Percentiles rank a stretch among this genome's conserved stretches.
phyloP scores from a whole-genome alignment of 2,329 filamentous ascomycete species.

The Phialocephala sp. region DNA sequence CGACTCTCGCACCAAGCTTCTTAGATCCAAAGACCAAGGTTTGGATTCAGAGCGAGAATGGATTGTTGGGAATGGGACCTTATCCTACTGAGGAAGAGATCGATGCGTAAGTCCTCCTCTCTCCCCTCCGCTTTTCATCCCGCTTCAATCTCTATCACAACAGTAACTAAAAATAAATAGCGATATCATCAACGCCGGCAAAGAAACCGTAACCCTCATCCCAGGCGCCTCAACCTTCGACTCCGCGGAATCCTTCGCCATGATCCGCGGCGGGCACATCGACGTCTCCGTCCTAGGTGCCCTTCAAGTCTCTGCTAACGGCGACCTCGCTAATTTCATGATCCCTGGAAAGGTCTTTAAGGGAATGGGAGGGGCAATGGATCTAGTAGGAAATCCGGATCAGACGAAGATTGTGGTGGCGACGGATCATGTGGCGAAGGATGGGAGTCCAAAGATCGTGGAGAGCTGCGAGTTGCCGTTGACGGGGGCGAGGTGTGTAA shows the following conservation, averaged over 20 bases:
- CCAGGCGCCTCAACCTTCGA: conserved; percentile 81
- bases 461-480: conserved; percentile 67
- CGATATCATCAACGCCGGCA: conserved; percentile 85
- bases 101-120: conserved; percentile 57
- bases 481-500: conserved; percentile 70
- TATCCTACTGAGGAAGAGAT: conserved; percentile 76
- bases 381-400: conserved; percentile 73
- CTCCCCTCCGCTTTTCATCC: no score
- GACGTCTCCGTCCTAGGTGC: conserved; percentile 81
- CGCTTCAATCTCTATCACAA: background rate
- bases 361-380: conserved; percentile 84
- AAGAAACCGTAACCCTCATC: conserved; percentile 82
- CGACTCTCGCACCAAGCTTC: conserved; percentile 82
- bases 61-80: conserved; percentile 78
- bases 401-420: conserved; percentile 75
- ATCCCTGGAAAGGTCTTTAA: conserved; percentile 87
- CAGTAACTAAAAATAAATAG: conserved; percentile 41
- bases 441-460: conserved; percentile 70
- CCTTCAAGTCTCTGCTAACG: conserved; percentile 73
- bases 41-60: conserved; percentile 87
- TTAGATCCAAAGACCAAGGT: conserved; percentile 72
- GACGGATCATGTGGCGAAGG: conserved; percentile 73
- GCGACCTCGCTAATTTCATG: conserved; percentile 89
- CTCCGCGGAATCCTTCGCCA: conserved; percentile 80
- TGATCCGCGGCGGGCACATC: conserved; percentile 86